Base-by-base conservation (phyloP, 73 alveolate genomes). In the Uronychia binucleata region DNA sequence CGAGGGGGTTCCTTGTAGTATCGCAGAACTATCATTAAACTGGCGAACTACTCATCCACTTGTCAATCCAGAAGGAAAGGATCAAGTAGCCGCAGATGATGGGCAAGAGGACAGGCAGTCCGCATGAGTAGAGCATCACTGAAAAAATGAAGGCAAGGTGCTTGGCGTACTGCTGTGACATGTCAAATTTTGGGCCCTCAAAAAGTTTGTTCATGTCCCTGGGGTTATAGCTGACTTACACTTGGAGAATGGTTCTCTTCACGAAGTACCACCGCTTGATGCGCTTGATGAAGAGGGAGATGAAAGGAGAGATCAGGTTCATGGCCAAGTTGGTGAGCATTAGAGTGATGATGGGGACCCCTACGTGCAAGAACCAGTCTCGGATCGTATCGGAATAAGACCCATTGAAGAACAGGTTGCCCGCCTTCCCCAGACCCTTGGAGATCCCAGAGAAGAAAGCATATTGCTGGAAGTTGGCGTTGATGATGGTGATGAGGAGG, bases 141-240 rank as follows among this genome's bases (percentile, higher is more conserved):
- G 32, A 28, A 74, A 91, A 91, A 34, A 91, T 79, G 19, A 86
- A 46, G 57, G 80, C 80, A 32, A 91, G 78, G 31, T 74, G 77
- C 59, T 82, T 67, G 0, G 92, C 84, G 85, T 89, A 87, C 30
- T 88, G 31, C 26, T 60, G 19, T 30, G 90, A 77, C 26, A 91
- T 57, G 33, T 82, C 85, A 83, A 91, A 88, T 57, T 91, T 84
- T 33, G 96, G 94, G 1, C 96, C 96, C 27, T 79, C 89, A 59
- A 58, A 88, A 0, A 78, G 46, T 14, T 33, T 76, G 57, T 91
- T 89, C 35, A 88, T 30, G n/a, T 87, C 91, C 27, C 90, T 77
- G 30, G 5, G 1, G 5, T 5, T 28, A 8, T 28, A 75, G n/a
- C n/a, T 46, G n/a, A 5, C 19, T 46, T 46, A 46, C 67, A 46